phyloP scores from a whole-genome alignment of 192 early-diverging fungal genomes.

The Umbelopsis isabellina region DNA sequence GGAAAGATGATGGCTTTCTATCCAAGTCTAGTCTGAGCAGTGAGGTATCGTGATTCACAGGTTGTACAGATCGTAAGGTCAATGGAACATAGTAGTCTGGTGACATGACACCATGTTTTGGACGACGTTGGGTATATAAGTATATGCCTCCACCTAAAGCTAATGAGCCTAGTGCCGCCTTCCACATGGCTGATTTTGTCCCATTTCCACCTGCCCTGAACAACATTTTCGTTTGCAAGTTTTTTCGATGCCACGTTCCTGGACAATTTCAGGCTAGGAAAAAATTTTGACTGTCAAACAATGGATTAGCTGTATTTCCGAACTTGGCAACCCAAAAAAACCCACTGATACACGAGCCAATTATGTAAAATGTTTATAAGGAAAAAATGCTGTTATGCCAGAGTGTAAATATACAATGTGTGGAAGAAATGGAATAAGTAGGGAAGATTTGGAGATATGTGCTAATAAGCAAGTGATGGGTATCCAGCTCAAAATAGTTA shows the following conservation, averaged over 20 bases:
- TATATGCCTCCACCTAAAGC: slow-evolving; percentile 5
- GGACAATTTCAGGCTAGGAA: neutral
- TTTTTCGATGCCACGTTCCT: too few relatives aligned
- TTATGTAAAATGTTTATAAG: too few relatives aligned
- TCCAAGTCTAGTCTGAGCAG: slow-evolving; percentile 60
- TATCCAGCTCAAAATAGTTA: neutral
- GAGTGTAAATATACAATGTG: slow-evolving; percentile 2
- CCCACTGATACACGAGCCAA: too few relatives aligned
- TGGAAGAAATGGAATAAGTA: neutral
- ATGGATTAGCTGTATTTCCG: too few relatives aligned
- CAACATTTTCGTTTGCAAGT: neutral
- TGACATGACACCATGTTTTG: neutral
- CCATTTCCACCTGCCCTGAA: slow-evolving; percentile 9
- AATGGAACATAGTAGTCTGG: slow-evolving; percentile 54
- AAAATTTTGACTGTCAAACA: neutral
- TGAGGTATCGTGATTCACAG: slow-evolving; percentile 54
- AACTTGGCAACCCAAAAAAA: neutral
- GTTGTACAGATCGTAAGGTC: slow-evolving; percentile 46
- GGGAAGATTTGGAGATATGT: neutral
- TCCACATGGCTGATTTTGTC: neutral
- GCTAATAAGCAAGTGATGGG: neutral
- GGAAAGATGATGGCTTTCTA: slow-evolving; percentile 42
- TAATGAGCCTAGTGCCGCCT: neutral
- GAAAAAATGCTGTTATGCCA: neutral
- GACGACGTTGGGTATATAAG: neutral